Percentiles rank a stretch among this genome's conserved stretches.
Conservation (phyloP, 495 filamentous ascomycete species). For the Alectoria sarmentosa region DNA sequence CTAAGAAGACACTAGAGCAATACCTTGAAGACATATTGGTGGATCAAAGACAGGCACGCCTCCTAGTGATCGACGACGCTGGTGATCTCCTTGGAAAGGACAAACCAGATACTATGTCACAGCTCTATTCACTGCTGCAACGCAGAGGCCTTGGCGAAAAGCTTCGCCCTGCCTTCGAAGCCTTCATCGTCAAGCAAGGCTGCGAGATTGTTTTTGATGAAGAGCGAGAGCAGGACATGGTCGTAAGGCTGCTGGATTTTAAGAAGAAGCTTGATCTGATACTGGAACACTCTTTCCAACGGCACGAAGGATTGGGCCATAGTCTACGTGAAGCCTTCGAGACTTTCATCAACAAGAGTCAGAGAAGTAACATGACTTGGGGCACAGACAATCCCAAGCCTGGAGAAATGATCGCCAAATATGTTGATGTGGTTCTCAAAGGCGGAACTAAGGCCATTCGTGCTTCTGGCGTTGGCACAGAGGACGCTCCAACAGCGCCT, state of each 20-base stretch:
- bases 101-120: slow-evolving; percentile 58
- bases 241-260: slow-evolving; percentile 71
- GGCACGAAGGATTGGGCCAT: slow-evolving; percentile 65
- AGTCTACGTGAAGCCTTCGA: slow-evolving; percentile 77
- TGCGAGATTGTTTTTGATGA: slow-evolving; percentile 73
- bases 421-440: slow-evolving; percentile 84
- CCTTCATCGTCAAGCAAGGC: slow-evolving; percentile 72
- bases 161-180: slow-evolving; percentile 64
- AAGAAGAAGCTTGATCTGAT: slow-evolving; percentile 73
- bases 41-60: slow-evolving; percentile 53
- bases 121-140: slow-evolving; percentile 69
- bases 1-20: slow-evolving; percentile 65
- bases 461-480: slow-evolving; percentile 9
- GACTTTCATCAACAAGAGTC: slow-evolving; percentile 80
- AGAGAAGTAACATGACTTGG: slow-evolving; percentile 56
- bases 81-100: slow-evolving; percentile 59
- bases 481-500: slow-evolving; percentile 7
- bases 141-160: slow-evolving; percentile 55
- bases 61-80: slow-evolving; percentile 57
- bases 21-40: slow-evolving; percentile 41
- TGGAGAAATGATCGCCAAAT: slow-evolving; percentile 97
- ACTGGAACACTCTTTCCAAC: slow-evolving; percentile 63
- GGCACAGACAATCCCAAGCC: slow-evolving; percentile 83
- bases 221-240: slow-evolving; percentile 75
- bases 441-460: slow-evolving; percentile 73